Conservation (phyloP, 805 yeast genomes). For the Suhomyces kilbournensis region DNA sequence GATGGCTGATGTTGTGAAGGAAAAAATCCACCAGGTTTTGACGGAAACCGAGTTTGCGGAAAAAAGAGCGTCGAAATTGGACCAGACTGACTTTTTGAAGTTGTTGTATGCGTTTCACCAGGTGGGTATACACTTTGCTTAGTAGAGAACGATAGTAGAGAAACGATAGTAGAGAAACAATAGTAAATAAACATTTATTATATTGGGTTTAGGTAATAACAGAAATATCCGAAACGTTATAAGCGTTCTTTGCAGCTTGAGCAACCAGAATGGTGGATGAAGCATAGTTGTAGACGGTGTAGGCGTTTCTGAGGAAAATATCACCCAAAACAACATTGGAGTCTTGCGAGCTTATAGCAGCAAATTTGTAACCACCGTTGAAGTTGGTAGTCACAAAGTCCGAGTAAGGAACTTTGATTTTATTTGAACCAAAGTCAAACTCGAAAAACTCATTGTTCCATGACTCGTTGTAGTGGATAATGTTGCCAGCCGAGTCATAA, state of each 20-base stretch:
- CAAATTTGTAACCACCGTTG: too few relatives aligned
- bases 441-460: neutral
- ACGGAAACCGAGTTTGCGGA: constrained; percentile 77
- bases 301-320: too few relatives aligned
- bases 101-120: constrained; percentile 91
- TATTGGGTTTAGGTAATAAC: too few relatives aligned
- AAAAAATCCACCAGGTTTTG: constrained; percentile 70
- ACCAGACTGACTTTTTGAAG: constrained; percentile 88
- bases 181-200: too few relatives aligned
- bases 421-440: neutral
- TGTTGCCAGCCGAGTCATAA: neutral
- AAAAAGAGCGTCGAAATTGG: constrained; percentile 89
- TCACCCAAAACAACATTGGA: too few relatives aligned
- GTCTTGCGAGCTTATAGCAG: too few relatives aligned
- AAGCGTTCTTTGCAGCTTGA: too few relatives aligned
- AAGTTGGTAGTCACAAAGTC: neutral
- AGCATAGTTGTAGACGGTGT: too few relatives aligned
- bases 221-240: too few relatives aligned
- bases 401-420: neutral
- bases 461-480: neutral
- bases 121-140: constrained; percentile 95
- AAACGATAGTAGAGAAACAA: too few relatives aligned
- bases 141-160: too few relatives aligned
- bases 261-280: too few relatives aligned
- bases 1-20: constrained; percentile 52